Evolutionary conservation across 2,329 filamentous ascomycete genomes (phyloP), one percentile per base, ranked within the genome.

Genomic region (Cladophialophora yegresii): DNA sequence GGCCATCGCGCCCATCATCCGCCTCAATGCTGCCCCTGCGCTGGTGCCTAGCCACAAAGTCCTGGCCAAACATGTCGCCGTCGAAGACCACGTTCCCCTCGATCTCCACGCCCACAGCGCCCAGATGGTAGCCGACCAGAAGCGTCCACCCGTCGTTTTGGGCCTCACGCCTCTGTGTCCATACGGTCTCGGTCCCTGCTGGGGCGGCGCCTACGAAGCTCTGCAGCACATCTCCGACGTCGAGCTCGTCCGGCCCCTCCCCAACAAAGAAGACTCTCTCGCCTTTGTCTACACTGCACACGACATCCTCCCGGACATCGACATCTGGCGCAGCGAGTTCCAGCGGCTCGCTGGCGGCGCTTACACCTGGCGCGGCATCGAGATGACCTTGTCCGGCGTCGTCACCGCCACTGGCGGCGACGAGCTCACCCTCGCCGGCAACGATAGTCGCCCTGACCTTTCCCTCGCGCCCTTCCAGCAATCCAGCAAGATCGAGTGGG

Each of bases 221-320:
- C 49, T 51, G 49, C 49, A 51, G 4, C 23, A 22, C 22, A 30
- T 51, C 20, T 20, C n/a, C 49, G 49, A 51, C 23, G 26, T 51
- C 49, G 49, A 51, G 1, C 4, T 51, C 49, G 49, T 51, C 49
- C 20, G 49, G 2, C 49, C 49, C 12, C 22, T 51, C 4, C 3
- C 49, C 16, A 28, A 51, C 23, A 22, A 51, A 13, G 26, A 20
- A 13, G 23, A 28, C 13, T 51, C 49, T 30, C 16, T 51, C 20
- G 49, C 49, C n/a, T 51, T 51, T 30, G 49, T 51, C 49, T 51
- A 51, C 49, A 13, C 23, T 3, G 12, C 28, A 30, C 20, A 30
- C 12, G 49, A 51, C 49, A 51, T 51, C 49, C 7, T 51, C n/a
- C 49, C 49, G 6, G 47, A 51, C 49, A 28, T 51, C 23, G 49